A percentile compares a stretch with the other conserved stretches of the same genome.
Evolutionary conservation across 805 yeast species (phyloP).

Genomic region (Hanseniaspora occidentalis): DNA sequence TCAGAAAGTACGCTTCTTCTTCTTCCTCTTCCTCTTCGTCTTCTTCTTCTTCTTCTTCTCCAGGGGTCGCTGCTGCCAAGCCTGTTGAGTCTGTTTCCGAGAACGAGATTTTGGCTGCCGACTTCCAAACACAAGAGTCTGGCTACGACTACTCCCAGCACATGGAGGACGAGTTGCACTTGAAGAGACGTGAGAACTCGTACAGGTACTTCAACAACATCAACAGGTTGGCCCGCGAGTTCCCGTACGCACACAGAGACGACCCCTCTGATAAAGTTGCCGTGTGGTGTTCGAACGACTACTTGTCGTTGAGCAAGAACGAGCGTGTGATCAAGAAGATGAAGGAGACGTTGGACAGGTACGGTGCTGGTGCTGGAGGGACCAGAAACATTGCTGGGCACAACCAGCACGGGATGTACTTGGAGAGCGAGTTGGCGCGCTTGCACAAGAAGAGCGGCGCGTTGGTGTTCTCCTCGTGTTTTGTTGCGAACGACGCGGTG

Average conservation of each 20-base stretch:
- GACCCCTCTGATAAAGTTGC: constrained; percentile 72
- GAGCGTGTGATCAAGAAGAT: constrained; percentile 59
- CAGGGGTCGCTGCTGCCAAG: constrained; percentile 22
- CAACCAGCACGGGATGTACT: constrained; percentile 72
- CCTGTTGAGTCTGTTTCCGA: constrained; percentile 15
- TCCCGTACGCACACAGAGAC: constrained; percentile 84
- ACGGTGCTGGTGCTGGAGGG: constrained; percentile 99
- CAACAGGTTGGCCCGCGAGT: constrained; percentile 87
- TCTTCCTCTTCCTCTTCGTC: constrained; percentile 22
- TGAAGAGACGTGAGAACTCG: constrained; percentile 78
- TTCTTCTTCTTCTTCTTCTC: constrained; percentile 21
- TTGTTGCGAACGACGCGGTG: constrained; percentile 93
- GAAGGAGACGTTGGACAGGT: constrained; percentile 68
- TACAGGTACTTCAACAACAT: constrained; percentile 95
- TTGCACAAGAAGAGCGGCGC: constrained; percentile 94
- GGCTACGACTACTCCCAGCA: constrained; percentile 62
- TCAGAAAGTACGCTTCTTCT: constrained; percentile 30
- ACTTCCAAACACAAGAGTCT: constrained; percentile 33
- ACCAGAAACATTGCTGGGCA: constrained; percentile 99
- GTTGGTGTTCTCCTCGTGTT: constrained; percentile 88
- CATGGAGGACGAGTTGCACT: constrained; percentile 51
- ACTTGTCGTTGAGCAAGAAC: constrained; percentile 88
- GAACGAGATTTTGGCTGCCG: too few relatives aligned
- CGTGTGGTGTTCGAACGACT: constrained; percentile 99
- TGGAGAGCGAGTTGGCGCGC: constrained; percentile 80